Base-by-base conservation (phyloP, 2,329 filamentous ascomycete species). In the Nigrospora osmanthi region DNA sequence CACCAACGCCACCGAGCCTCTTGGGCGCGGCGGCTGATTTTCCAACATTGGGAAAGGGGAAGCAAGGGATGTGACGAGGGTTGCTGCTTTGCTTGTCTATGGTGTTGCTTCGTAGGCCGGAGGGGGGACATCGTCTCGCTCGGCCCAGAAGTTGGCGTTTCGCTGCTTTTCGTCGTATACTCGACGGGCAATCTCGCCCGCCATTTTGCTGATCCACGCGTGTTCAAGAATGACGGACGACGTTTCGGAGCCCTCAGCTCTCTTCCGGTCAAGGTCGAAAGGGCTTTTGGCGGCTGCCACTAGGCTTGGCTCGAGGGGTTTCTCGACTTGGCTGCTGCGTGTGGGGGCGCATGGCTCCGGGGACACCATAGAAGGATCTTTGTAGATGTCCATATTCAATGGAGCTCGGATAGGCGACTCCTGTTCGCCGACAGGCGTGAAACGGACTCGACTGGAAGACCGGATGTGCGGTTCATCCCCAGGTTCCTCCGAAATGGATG, bases 161-260 rank as follows among this genome's bases (percentile, higher is more conserved):
- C 72, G 69, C 44, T 73, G 70, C 66, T 95, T 93, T 67, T 95
- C 87, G 54, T 95, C 87, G 53, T 91, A 87, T 52, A 95, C 89
- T 45, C 88, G 85, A 42, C 83, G 75, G 33, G 89, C 89, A 56
- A 97, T 91, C 64, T 97, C 93, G 51, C 83, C 84, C 6, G 91
- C 90, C 80, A 98, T 93, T 70, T 95, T 93, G 70, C 85, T 81
- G 67, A 93, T 85, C 86, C 87, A 93, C 3, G 87, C 87, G 62
- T 89, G 84, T 60, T 89, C 85, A 23, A 88, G 70, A 40, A 89
- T 87, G 28, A 75, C 72, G 0, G 76, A 76, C 12, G 75, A 72
- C 6, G 68, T 71, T 31, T 78, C 75, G 1, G 72, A 74, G 52
- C 58, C 57, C 48, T 61, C 58, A 57, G 55, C 53, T 60, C 65